Evolutionary conservation across 2,329 filamentous ascomycete genomes (phyloP).

Genomic region (Cercospora sp.): DNA sequence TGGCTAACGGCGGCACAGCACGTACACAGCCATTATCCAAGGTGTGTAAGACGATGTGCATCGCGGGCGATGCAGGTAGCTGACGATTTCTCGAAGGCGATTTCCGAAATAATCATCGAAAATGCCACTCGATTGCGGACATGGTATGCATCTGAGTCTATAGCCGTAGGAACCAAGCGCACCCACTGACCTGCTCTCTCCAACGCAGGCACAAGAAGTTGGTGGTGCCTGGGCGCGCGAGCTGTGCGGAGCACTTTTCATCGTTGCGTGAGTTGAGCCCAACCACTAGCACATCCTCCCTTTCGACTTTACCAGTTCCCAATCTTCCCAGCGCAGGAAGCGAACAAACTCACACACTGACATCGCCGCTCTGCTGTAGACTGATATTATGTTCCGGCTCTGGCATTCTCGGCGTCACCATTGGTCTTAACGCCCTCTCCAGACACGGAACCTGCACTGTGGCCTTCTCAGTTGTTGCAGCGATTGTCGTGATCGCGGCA

Average conservation of each 20-base stretch:
- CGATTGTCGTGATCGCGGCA: constrained; percentile 51
- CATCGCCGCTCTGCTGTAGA: not conserved
- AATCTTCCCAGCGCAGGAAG: not conserved
- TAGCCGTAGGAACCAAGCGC: not conserved
- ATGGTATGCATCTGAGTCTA: constrained; percentile 44
- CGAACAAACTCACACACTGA: not conserved
- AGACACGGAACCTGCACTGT: constrained; percentile 61
- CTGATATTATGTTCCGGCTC: constrained; percentile 58
- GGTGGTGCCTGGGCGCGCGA: constrained; percentile 57
- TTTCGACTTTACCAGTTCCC: not conserved
- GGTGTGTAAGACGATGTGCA: not conserved
- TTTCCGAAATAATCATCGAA: constrained; percentile 54
- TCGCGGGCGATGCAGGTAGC: not conserved
- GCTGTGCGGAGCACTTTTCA: constrained; percentile 57
- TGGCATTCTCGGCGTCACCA: constrained; percentile 61
- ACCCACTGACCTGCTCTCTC: not conserved
- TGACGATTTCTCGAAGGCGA: constrained; percentile 30
- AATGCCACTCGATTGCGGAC: constrained; percentile 57
- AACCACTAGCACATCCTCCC: not conserved
- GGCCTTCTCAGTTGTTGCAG: constrained; percentile 48
- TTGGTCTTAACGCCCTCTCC: constrained; percentile 61
- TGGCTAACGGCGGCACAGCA: constrained; percentile 38
- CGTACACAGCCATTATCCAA: constrained; percentile 48
- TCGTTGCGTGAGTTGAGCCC: constrained; percentile 45
- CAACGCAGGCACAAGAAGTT: constrained; percentile 48